Evolutionary conservation across 495 filamentous ascomycete species (phyloP).

Genomic region (Platismatia glauca): DNA sequence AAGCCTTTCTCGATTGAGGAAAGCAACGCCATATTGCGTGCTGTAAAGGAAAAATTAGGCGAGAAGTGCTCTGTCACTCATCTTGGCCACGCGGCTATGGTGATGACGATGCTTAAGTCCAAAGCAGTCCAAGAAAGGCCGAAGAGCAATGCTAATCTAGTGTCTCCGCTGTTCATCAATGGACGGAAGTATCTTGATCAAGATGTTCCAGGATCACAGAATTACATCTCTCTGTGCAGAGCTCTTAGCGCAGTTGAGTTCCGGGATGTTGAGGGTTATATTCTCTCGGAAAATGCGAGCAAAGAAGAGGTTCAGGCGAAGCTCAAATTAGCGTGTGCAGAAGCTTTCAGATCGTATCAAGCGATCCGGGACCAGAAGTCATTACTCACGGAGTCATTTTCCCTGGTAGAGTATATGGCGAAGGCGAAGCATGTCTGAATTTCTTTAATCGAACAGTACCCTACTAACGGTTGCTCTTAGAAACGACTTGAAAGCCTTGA

Average conservation of each 20-base stretch:
- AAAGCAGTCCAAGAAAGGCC: background rate
- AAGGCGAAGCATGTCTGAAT: background rate
- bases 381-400: constrained; percentile 7
- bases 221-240: constrained; percentile 4
- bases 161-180: constrained; percentile 10
- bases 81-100: constrained; percentile 10
- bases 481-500: background rate
- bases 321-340: constrained; percentile 6
- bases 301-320: background rate
- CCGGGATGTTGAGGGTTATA: constrained; percentile 1
- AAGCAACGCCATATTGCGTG: constrained; percentile 3
- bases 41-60: background rate
- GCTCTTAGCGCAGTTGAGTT: constrained; percentile 4
- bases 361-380: constrained; percentile 8
- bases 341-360: constrained; percentile 11
- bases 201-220: background rate
- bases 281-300: background rate
- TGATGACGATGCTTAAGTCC: constrained; percentile 5
- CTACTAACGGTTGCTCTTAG: background rate
- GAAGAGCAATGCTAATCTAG: background rate
- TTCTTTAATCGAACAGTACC: background rate
- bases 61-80: constrained; percentile 2
- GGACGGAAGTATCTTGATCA: constrained; percentile 9
- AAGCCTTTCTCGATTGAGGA: constrained; percentile 5
- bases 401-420: background rate